A percentile compares a stretch with the other conserved stretches of the same genome.
These are phyloP conservation scores for Epicoccum sorghinum DNA, from an alignment of 2,329 filamentous ascomycete species.

Conservation along the genomic window DNA sequence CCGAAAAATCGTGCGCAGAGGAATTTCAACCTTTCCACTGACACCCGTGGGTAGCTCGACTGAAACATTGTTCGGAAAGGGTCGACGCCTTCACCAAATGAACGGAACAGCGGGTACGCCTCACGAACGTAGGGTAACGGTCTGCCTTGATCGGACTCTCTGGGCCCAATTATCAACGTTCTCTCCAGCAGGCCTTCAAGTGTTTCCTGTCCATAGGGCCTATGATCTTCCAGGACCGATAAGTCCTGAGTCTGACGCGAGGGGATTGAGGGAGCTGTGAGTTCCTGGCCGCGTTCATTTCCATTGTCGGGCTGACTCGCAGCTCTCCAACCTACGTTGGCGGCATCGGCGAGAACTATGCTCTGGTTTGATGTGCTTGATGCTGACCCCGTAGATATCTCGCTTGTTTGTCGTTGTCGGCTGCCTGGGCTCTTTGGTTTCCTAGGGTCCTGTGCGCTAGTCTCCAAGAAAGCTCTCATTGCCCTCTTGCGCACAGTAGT, in stretches of 20 bases:
- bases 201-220: background rate
- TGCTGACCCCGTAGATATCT: slow-evolving; percentile 25
- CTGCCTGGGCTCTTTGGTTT: background rate
- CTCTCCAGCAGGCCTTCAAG: background rate
- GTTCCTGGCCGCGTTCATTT: slow-evolving; percentile 4
- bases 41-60: slow-evolving; percentile 33
- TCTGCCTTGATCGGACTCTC: slow-evolving; percentile 1
- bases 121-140: slow-evolving; percentile 29
- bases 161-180: background rate
- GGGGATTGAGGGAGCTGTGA: slow-evolving; percentile 10
- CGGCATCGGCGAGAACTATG: background rate
- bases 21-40: slow-evolving; percentile 43
- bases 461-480: slow-evolving; percentile 41
- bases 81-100: slow-evolving; percentile 40
- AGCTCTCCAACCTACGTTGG: background rate
- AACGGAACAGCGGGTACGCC: slow-evolving; percentile 26
- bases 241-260: slow-evolving; percentile 4
- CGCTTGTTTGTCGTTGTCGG: slow-evolving; percentile 19
- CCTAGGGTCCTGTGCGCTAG: slow-evolving; percentile 24
- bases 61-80: slow-evolving; percentile 47
- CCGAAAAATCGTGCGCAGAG: slow-evolving; percentile 44
- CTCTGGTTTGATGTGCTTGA: slow-evolving; percentile 9
- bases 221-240: slow-evolving; percentile 7
- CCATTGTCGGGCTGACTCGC: background rate
- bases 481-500: slow-evolving; percentile 43